Percentiles rank a stretch among this genome's conserved stretches.
These are phyloP conservation scores for Primulina huaijiensis DNA, from an alignment of 257 asterid genomes.

Conservation along the genomic window DNA sequence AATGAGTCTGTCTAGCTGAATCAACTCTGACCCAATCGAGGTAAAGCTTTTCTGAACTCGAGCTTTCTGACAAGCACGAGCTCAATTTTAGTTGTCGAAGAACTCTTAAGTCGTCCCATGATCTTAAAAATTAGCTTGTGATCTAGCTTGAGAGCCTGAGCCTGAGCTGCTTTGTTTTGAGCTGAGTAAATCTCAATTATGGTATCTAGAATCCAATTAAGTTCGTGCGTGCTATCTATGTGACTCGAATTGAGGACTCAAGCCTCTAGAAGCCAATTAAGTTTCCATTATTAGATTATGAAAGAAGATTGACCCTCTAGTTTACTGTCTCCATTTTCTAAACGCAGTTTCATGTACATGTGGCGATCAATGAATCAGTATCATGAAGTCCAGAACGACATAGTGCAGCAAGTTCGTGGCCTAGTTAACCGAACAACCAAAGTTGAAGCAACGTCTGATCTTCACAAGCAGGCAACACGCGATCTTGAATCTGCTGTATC, in stretches of 20 bases:
- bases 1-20: background rate
- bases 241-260: background rate
- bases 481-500: slow-evolving; percentile 95
- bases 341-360: slow-evolving; percentile 95
- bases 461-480: slow-evolving; percentile 88
- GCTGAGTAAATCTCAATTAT: background rate
- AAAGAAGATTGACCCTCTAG: background rate
- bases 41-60: background rate
- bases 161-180: background rate
- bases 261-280: background rate
- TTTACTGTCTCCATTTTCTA: background rate
- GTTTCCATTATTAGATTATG: background rate
- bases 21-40: background rate
- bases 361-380: slow-evolving; percentile 95
- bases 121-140: background rate
- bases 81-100: background rate
- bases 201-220: background rate
- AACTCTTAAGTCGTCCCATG: background rate
- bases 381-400: slow-evolving; percentile 76
- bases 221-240: background rate
- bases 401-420: slow-evolving; percentile 95
- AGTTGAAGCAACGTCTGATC: slow-evolving; percentile 77
- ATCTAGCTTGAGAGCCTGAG: background rate
- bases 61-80: background rate
- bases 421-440: slow-evolving; percentile 54